Evolutionary conservation across 2,329 filamentous ascomycete species (phyloP), one percentile per base, ranked within the genome.

Genomic region (Sporothrix sp.): DNA sequence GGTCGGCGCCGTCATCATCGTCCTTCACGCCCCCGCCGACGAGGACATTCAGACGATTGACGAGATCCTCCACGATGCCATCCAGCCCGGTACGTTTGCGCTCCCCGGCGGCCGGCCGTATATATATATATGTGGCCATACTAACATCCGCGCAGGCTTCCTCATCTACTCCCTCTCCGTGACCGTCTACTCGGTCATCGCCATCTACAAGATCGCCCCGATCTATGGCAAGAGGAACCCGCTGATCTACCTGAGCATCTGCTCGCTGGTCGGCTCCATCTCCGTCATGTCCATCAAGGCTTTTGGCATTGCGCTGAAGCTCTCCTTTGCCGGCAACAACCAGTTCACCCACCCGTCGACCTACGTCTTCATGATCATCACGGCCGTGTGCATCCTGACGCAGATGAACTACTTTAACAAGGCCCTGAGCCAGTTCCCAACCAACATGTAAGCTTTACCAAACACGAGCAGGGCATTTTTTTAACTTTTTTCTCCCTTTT

Each of bases 331-430:
- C 43, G 93, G 91, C 49, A 85, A 94, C 68, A 98, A 98, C 68
- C 93, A 98, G 67, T 96, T 98, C 67, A 81, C 80, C 5, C 87
- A 95, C 60, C 87, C 94, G 2, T 95, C 89, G 45, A 98, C 94
- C 53, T 98, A 98, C 61, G 90, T 96, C 56, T 98, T 98, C 66
- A 83, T 91, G 68, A 96, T 98, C 58, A 80, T 97, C 57, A 93
- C 90, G 0, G 75, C 77, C 3, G 87, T 96, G 57, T 98, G 93
- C 72, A 97, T 98, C 63, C 68, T 98, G 58, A 96, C 90, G 8
- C 93, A 98, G 74, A 97, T 98, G 93, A 98, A 98, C 69, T 98
- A 98, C 69, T 95, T 98, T 70, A 98, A 98, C 75, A 98, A 98
- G 69, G 93, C 93, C 7, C 72, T 98, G 54, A 94, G 88, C 67